Evolutionary conservation across 345 rosid genomes (phyloP).

Genomic region (Psidium friedrichsthalianum): DNA sequence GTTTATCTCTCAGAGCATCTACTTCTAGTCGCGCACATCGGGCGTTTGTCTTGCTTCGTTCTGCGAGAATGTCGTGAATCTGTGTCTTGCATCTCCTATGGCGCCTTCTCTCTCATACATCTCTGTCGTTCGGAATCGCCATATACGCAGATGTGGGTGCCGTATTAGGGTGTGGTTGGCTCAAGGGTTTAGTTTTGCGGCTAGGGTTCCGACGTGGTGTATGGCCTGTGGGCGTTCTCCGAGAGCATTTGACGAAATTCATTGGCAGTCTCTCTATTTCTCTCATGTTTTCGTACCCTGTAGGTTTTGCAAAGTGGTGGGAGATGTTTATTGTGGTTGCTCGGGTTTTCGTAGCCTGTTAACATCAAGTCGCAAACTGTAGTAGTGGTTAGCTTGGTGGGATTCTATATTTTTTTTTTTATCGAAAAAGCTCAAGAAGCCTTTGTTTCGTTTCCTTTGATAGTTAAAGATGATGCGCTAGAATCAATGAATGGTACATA

Average conservation of each 20-base stretch:
- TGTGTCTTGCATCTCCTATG: background rate
- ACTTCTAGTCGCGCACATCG: background rate
- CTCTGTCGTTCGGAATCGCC: background rate
- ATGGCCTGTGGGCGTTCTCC: accelerated
- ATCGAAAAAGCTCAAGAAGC: background rate
- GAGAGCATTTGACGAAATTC: background rate
- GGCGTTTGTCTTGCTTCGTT: background rate
- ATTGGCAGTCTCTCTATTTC: background rate
- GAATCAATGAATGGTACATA: background rate
- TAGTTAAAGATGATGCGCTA: background rate
- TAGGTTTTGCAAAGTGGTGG: background rate
- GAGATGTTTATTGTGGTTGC: background rate
- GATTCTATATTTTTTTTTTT: background rate
- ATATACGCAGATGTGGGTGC: background rate
- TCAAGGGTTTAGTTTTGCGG: background rate
- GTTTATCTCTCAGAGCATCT: slow-evolving; percentile 10
- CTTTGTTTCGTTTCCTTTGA: background rate
- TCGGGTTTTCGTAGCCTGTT: background rate
- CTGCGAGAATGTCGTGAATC: background rate
- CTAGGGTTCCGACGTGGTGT: background rate
- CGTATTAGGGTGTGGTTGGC: background rate
- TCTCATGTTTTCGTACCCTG: background rate
- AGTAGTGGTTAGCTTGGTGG: background rate
- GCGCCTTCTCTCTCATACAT: background rate
- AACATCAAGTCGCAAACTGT: background rate